These are phyloP conservation scores for Boletus reticulatus DNA, from an alignment of 768 basidiomycete genomes.

Conservation along the genomic window DNA sequence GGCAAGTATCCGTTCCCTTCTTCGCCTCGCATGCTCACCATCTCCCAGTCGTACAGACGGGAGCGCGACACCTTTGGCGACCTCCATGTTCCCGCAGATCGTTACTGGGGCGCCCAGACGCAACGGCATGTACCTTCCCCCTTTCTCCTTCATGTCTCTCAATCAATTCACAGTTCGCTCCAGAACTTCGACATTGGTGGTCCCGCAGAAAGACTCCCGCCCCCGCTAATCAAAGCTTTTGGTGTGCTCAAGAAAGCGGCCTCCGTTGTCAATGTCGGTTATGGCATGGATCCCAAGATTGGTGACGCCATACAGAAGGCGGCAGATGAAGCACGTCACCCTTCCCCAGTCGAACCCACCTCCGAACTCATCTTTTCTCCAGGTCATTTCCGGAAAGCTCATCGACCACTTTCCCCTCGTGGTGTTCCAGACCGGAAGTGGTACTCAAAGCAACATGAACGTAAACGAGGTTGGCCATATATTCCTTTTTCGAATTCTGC, in stretches of 20 bases:
- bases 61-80: constrained; percentile 97
- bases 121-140: constrained; percentile 59
- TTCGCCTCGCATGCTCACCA: background rate
- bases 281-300: constrained; percentile 88
- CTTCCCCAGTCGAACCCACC: background rate
- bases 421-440: constrained; percentile 98
- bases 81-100: constrained; percentile 80
- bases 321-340: constrained; percentile 77
- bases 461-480: constrained; percentile 77
- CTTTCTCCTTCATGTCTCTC: background rate
- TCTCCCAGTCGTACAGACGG: constrained; percentile 55
- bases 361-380: constrained; percentile 3
- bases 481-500: background rate
- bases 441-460: constrained; percentile 99
- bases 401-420: constrained; percentile 96
- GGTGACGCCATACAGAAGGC: constrained; percentile 88
- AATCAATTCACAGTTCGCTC: constrained; percentile 57
- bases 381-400: constrained; percentile 96
- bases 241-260: constrained; percentile 98
- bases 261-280: constrained; percentile 80
- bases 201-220: constrained; percentile 86
- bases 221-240: constrained; percentile 96
- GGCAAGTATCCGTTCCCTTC: constrained; percentile 25
- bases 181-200: constrained; percentile 99
- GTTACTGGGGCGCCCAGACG: constrained; percentile 99